Evolutionary conservation across 805 yeast genomes (phyloP).

Genomic region (Kodamaea sagamina): DNA sequence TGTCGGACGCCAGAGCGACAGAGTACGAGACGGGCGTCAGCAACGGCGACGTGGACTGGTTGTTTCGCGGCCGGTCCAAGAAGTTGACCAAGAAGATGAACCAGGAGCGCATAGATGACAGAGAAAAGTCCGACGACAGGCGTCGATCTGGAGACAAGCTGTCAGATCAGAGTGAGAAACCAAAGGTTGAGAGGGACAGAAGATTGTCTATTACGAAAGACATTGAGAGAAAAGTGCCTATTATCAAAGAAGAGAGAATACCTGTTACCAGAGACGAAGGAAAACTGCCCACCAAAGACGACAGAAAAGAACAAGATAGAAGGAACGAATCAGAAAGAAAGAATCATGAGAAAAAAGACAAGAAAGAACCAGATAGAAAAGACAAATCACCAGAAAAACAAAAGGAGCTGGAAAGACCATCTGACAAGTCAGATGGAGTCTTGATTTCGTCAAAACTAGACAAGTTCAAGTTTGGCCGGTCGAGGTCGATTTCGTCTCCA

Average conservation of each 20-base stretch:
- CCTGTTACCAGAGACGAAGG: no score
- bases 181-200: no score
- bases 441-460: slow-evolving; percentile 21
- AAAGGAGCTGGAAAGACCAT: no score
- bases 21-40: slow-evolving; percentile 52
- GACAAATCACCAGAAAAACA: no score
- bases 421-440: slow-evolving; percentile 12
- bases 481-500: slow-evolving; percentile 27
- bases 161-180: not conserved
- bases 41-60: slow-evolving; percentile 83
- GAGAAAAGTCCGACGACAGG: not conserved
- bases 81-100: slow-evolving; percentile 49
- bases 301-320: not conserved
- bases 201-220: no score
- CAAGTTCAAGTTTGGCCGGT: slow-evolving; percentile 27
- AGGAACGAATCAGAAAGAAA: not conserved
- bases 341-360: not conserved
- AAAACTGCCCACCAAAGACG: no score
- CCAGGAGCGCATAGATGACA: not conserved
- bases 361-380: slow-evolving; percentile 2
- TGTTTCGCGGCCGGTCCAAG: slow-evolving; percentile 74
- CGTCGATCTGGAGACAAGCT: not conserved
- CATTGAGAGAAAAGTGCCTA: no score
- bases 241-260: no score
- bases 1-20: not conserved